Conservation (phyloP, 345 rosid genomes). For the Melaleuca quinquenervia region DNA sequence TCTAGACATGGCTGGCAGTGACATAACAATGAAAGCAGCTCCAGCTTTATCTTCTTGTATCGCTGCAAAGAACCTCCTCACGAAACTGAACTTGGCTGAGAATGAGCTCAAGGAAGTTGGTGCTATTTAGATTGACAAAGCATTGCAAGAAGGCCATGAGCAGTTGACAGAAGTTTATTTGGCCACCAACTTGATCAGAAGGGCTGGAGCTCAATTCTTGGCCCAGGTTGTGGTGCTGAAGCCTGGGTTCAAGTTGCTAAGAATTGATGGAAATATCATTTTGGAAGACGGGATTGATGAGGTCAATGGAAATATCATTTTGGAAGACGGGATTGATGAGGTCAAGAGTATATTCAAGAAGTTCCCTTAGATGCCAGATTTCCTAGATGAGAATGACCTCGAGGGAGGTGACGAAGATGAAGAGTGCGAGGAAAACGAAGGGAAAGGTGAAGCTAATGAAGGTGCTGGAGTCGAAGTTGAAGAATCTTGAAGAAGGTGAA, state of each 20-base stretch:
- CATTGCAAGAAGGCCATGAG: constrained; percentile 44
- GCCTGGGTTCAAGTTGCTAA: constrained; percentile 56
- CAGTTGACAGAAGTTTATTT: constrained; percentile 50
- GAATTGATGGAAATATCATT: constrained; percentile 58
- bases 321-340: no score
- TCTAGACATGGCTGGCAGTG: constrained; percentile 89
- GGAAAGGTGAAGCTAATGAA: constrained; percentile 19
- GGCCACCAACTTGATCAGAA: constrained; percentile 42
- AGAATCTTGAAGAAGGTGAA: constrained; percentile 50
- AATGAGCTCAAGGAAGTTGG: constrained; percentile 91
- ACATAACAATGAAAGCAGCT: constrained; percentile 62
- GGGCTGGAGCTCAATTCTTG: constrained; percentile 61
- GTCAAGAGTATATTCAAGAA: constrained; percentile 58
- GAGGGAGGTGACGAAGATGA: constrained; percentile 55
- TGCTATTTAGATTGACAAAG: constrained; percentile 47
- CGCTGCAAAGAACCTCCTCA: constrained; percentile 39
- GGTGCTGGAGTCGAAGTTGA: constrained; percentile 56
- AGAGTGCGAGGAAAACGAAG: constrained; percentile 35
- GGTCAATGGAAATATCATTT: no score
- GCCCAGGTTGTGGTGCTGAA: constrained; percentile 51
- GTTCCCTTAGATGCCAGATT: constrained; percentile 47
- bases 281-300: constrained; percentile 84
- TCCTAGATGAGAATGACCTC: constrained; percentile 80
- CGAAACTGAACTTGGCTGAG: constrained; percentile 73
- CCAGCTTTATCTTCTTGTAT: constrained; percentile 53